A percentile compares a stretch with the other conserved stretches of the same genome.
These are phyloP conservation scores for Pseudogymnoascus sp. DNA, from an alignment of 2,329 filamentous ascomycete genomes.

Conservation along the genomic window DNA sequence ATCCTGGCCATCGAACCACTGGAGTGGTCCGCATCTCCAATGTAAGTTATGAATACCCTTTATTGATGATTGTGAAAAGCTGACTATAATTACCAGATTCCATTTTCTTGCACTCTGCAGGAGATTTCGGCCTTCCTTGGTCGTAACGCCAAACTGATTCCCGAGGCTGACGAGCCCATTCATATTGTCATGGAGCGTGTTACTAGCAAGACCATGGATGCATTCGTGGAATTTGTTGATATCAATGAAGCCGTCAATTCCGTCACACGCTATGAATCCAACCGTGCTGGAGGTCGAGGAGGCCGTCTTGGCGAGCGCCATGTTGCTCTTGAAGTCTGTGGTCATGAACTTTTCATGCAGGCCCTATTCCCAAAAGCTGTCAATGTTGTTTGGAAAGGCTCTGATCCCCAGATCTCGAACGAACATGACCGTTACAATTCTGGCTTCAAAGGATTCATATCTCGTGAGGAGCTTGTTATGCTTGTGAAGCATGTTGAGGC, in stretches of 20 bases:
- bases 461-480: slow-evolving; percentile 55
- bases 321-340: slow-evolving; percentile 49
- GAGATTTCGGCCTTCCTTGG: slow-evolving; percentile 54
- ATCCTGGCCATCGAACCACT: slow-evolving; percentile 20
- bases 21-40: slow-evolving; percentile 32
- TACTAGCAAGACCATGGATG: slow-evolving; percentile 54
- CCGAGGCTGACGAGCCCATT: slow-evolving; percentile 46
- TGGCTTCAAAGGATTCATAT: slow-evolving; percentile 54
- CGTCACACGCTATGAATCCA: slow-evolving; percentile 40
- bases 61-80: slow-evolving; percentile 7
- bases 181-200: slow-evolving; percentile 59
- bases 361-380: slow-evolving; percentile 53
- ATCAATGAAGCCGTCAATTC: slow-evolving; percentile 45
- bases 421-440: slow-evolving; percentile 31
- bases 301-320: slow-evolving; percentile 49
- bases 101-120: slow-evolving; percentile 43
- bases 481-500: slow-evolving; percentile 55
- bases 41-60: slow-evolving; percentile 23
- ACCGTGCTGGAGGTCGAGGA: slow-evolving; percentile 31
- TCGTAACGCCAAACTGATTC: slow-evolving; percentile 47
- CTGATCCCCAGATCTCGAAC: slow-evolving; percentile 36
- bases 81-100: slow-evolving; percentile 39
- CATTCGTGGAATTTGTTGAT: slow-evolving; percentile 49
- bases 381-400: slow-evolving; percentile 48
- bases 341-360: slow-evolving; percentile 49